Conservation (phyloP, 2,329 filamentous ascomycete genomes). For the Zymoseptoria passerinii region DNA sequence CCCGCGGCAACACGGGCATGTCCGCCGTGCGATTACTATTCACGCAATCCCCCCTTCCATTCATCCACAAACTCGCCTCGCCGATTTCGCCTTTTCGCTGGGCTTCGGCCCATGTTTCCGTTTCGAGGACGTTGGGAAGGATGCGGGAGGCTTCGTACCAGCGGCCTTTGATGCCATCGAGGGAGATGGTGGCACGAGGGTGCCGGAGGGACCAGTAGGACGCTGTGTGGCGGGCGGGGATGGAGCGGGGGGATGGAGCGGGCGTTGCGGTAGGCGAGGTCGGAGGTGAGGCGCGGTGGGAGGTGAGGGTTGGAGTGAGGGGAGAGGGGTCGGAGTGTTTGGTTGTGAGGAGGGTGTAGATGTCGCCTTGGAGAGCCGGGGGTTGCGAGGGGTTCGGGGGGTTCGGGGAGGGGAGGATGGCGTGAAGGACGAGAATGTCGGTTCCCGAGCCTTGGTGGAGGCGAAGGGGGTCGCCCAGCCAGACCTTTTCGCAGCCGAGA, state of each 20-base stretch:
- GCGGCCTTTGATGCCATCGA: slow-evolving; percentile 48
- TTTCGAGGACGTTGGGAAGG: slow-evolving; percentile 33
- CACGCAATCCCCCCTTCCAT: slow-evolving; percentile 28
- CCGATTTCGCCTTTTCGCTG: slow-evolving; percentile 25
- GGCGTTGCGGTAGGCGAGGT: slow-evolving; percentile 43
- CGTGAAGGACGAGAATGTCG: slow-evolving; percentile 42
- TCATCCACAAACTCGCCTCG: slow-evolving; percentile 31
- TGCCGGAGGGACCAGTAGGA: slow-evolving; percentile 39
- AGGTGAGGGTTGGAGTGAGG: slow-evolving; percentile 34
- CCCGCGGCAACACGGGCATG: slow-evolving; percentile 23
- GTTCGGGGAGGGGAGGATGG: slow-evolving; percentile 35
- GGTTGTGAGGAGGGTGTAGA: slow-evolving; percentile 43
- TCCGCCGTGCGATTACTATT: slow-evolving; percentile 23
- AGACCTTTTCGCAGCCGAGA: slow-evolving; percentile 52
- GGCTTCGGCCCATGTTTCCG: slow-evolving; percentile 19
- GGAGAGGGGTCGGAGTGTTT: slow-evolving; percentile 28
- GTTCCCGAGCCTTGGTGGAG: slow-evolving; percentile 38
- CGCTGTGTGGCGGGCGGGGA: slow-evolving; percentile 28
- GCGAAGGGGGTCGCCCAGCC: slow-evolving; percentile 51
- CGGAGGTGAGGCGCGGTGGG: slow-evolving; percentile 44
- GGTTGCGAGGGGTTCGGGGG: slow-evolving; percentile 14
- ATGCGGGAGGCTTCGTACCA: slow-evolving; percentile 52
- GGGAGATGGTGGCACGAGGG: slow-evolving; percentile 27
- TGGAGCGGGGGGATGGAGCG: slow-evolving; percentile 35
- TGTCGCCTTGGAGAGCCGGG: slow-evolving; percentile 38